phyloP scores from a whole-genome alignment of 1,284 basidiomycete genomes.

The Hemileia vastatrix region DNA sequence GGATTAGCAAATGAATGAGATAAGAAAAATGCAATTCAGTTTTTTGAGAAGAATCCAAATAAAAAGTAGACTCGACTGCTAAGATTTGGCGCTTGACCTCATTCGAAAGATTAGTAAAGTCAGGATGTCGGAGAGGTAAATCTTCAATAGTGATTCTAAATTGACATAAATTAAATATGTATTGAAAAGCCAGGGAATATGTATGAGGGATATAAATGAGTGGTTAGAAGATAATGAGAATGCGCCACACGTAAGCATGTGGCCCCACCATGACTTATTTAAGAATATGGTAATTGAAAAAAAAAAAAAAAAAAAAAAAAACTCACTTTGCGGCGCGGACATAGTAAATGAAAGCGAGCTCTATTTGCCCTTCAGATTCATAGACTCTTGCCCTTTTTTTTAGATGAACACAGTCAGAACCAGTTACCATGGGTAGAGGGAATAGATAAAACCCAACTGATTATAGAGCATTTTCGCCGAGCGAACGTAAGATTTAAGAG shows the following conservation, averaged over 20 bases:
- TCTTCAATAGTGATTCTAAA: not conserved
- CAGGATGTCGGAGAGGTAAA: slow-evolving; percentile 2
- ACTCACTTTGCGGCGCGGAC: not conserved
- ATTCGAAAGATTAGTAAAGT: not conserved
- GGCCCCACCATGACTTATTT: too few relatives aligned
- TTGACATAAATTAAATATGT: too few relatives aligned
- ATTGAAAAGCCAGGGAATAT: too few relatives aligned
- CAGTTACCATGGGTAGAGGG: not conserved
- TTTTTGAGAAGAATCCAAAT: not conserved
- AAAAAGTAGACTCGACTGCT: slow-evolving; percentile 1
- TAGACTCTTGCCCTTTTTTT: not conserved
- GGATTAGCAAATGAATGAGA: not conserved
- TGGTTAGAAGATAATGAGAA: not conserved
- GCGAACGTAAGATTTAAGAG: slow-evolving; percentile 4
- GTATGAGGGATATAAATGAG: not conserved
- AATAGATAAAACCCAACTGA: not conserved
- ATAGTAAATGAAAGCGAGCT: slow-evolving; percentile 8
- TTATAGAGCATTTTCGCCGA: not conserved
- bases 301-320: too few relatives aligned
- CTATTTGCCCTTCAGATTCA: not conserved
- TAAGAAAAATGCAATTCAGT: too few relatives aligned
- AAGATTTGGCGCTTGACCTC: not conserved
- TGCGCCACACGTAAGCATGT: not conserved
- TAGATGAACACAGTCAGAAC: not conserved
- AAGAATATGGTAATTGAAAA: too few relatives aligned